Percentiles rank a stretch among this genome's conserved stretches.
Conservation (phyloP, 2,329 filamentous ascomycete species). For the Alternaria infectoria region DNA sequence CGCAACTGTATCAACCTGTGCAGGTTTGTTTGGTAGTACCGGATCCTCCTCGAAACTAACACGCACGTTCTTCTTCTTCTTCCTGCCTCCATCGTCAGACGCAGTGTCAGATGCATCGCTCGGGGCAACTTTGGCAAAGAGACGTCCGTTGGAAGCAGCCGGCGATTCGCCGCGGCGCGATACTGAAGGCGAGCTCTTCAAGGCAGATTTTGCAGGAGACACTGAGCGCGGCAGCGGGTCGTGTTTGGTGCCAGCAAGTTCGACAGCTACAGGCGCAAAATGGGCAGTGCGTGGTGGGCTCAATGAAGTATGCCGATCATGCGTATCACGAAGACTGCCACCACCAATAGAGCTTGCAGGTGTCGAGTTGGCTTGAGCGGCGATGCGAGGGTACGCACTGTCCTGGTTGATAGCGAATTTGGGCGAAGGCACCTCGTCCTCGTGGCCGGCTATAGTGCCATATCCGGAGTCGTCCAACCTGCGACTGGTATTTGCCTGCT, state of each 20-base stretch:
- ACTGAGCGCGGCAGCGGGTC: slow-evolving; percentile 73
- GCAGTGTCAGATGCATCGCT: slow-evolving; percentile 65
- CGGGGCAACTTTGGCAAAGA: slow-evolving; percentile 50
- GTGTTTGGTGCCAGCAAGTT: slow-evolving; percentile 64
- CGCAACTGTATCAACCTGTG: slow-evolving; percentile 28
- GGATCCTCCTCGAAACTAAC: slow-evolving; percentile 82
- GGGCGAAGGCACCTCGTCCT: slow-evolving; percentile 23
- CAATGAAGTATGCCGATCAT: slow-evolving; percentile 49
- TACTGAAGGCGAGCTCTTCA: slow-evolving; percentile 69
- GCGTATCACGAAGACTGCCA: slow-evolving; percentile 27
- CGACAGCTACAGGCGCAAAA: slow-evolving; percentile 66
- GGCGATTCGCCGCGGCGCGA: slow-evolving; percentile 52
- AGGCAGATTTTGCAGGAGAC: slow-evolving; percentile 77
- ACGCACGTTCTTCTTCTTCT: slow-evolving; percentile 65
- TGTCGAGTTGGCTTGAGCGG: slow-evolving; percentile 11
- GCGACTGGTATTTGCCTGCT: slow-evolving; percentile 27
- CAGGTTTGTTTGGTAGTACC: slow-evolving; percentile 59
- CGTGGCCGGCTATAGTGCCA: slow-evolving; percentile 4
- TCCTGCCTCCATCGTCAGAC: slow-evolving; percentile 51
- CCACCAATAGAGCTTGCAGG: slow-evolving; percentile 10
- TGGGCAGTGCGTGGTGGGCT: slow-evolving; percentile 73
- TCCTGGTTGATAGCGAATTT: slow-evolving; percentile 34
- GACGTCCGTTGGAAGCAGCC: slow-evolving; percentile 60
- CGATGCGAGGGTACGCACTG: slow-evolving; percentile 33
- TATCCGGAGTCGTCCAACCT: slow-evolving; percentile 22